These are phyloP conservation scores for Coniophora puteana DNA, from an alignment of 1,284 basidiomycete species.

Conservation along the genomic window DNA sequence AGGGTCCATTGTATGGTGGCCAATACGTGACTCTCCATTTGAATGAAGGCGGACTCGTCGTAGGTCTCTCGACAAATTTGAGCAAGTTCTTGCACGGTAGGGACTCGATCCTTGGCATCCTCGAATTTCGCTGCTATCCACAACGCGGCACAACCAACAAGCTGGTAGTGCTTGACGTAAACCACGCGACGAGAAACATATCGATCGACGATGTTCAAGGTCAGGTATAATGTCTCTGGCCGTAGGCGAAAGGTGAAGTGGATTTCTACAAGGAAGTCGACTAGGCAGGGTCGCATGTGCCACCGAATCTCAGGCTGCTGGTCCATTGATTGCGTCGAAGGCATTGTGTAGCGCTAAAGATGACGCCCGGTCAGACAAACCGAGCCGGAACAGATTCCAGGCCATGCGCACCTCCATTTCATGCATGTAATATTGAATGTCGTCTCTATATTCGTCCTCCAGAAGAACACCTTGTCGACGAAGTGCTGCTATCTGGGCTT, in stretches of 20 bases:
- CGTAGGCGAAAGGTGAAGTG: constrained; percentile 96
- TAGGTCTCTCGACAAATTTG: constrained; percentile 95
- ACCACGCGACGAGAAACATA: constrained; percentile 98
- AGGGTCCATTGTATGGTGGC: constrained; percentile 95
- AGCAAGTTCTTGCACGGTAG: constrained; percentile 89
- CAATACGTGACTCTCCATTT: constrained; percentile 97
- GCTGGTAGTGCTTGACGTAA: constrained; percentile 99
- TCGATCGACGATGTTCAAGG: constrained; percentile 98
- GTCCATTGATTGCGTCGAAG: constrained; percentile 93
- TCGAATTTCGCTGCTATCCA: constrained; percentile 99
- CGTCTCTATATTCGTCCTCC: constrained; percentile 95
- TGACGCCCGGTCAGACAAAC: constrained; percentile 11
- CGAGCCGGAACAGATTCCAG: constrained; percentile 5
- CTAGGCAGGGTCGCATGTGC: constrained; percentile 99
- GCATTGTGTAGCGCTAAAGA: constrained; percentile 76
- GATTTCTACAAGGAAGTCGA: constrained; percentile 98
- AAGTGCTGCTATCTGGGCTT: constrained; percentile 61
- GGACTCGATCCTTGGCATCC: constrained; percentile 97
- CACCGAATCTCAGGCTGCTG: constrained; percentile 96
- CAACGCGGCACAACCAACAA: constrained; percentile 96
- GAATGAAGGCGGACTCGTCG: constrained; percentile 93
- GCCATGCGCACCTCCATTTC: constrained; percentile 86
- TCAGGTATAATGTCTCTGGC: constrained; percentile 97
- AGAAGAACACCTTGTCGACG: constrained; percentile 66
- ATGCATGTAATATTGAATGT: constrained; percentile 92